Percentiles rank a stretch among this genome's conserved stretches.
phyloP scores from a whole-genome alignment of 345 rosid genomes.

The Atalantia buxifolia region DNA sequence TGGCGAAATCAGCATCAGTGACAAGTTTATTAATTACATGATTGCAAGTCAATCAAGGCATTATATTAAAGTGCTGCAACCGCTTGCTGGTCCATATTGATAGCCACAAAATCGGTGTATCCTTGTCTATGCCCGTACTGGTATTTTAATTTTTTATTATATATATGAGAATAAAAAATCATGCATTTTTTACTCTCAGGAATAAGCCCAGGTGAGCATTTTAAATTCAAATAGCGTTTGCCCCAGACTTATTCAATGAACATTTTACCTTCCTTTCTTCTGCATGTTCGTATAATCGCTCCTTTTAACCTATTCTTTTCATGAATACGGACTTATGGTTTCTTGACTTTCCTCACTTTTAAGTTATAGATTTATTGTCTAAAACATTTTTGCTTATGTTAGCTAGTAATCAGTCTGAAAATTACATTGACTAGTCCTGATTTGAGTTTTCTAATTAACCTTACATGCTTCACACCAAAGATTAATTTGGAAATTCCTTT shows the following conservation, averaged over 20 bases:
- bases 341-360: background rate
- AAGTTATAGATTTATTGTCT: background rate
- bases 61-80: constrained; percentile 41
- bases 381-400: background rate
- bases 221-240: background rate
- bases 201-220: background rate
- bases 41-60: constrained; percentile 32
- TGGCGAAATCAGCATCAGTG: too few species aligned
- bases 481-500: constrained; percentile 8
- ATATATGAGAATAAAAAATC: too few species aligned
- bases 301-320: background rate
- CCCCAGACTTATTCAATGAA: background rate
- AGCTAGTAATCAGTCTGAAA: background rate
- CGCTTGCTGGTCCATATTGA: constrained; percentile 73
- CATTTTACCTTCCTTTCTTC: background rate
- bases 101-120: constrained; percentile 92
- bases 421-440: background rate
- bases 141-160: background rate
- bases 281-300: background rate
- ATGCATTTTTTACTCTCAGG: too few species aligned
- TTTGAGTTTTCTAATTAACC: background rate
- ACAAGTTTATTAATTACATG: too few species aligned
- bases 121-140: constrained; percentile 31
- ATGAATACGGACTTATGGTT: background rate
- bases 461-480: background rate